Evolutionary conservation across 2,329 filamentous ascomycete genomes (phyloP), one percentile per base, ranked within the genome.

Genomic region (Botrytis aclada): DNA sequence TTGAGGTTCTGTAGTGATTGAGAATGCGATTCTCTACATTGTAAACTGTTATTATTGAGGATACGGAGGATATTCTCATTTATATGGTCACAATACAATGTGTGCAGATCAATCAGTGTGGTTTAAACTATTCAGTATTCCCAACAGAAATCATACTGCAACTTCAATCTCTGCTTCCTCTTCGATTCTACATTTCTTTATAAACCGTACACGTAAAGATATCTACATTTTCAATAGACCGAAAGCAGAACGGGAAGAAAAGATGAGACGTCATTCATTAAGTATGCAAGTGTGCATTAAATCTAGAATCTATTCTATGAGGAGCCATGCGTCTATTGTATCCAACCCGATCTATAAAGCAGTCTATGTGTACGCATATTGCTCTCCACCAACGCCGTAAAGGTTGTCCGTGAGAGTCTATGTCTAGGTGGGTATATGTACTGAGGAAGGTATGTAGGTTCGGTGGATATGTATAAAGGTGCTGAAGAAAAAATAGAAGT

Each of bases 221-320:
- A 7, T n/a, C 22, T 8, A 41, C 3, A 10, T 16, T 25, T 61
- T 37, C 4, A 4, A 41, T 62, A 18, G 37, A 32, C 14, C 8
- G 4, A 37, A 18, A 62, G 34, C 60, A 62, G 22, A 62, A 41
- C 22, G 22, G 25, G 60, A 41, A 34, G 25, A 14, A 39, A 62
- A n/a, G 3, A 18, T n/a, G 14, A 12, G 43, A 69, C 54, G 37
- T 29, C 54, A 45, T 70, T 62, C 39, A 62, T 70, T n/a, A 34
- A 20, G 29, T 37, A 60, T 58, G 18, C 37, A 43, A 32, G 14
- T 37, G 56, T 58, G 18, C 51, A 43, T 60, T 20, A 22, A 64
- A 66, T 71, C 60, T 71, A 65, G 43, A 29, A 66, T 66, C 65
- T 69, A 56, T 32, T 69, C 65, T 69, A 67, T 54, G 45, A 41